phyloP scores from a whole-genome alignment of 208 protist species.

The Naegleria gruberi region DNA sequence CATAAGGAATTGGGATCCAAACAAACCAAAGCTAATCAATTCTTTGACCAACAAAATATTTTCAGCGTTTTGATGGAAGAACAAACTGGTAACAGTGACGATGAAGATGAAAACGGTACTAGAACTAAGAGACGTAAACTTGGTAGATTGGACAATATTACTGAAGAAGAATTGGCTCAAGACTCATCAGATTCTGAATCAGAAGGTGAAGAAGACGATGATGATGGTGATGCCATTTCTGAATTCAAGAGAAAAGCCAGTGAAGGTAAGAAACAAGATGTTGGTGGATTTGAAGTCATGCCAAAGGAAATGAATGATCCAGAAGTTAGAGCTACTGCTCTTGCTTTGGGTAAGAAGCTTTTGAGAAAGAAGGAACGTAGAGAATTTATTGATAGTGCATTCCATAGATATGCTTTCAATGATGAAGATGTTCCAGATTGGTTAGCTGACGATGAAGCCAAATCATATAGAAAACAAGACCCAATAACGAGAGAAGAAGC shows the following conservation, averaged over 20 bases:
- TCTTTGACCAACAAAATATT: slow-evolving; percentile 31
- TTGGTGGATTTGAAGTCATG: slow-evolving; percentile 69
- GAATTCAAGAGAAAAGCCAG: not conserved
- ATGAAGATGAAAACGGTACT: slow-evolving; percentile 65
- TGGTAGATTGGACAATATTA: not conserved
- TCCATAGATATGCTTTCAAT: slow-evolving; percentile 55
- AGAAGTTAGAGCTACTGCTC: slow-evolving; percentile 61
- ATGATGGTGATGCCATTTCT: slow-evolving; percentile 14
- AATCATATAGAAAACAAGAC: slow-evolving; percentile 34
- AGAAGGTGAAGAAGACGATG: slow-evolving; percentile 44
- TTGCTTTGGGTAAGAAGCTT: slow-evolving; percentile 73
- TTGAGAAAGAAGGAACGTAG: slow-evolving; percentile 51
- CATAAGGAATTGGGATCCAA: not conserved
- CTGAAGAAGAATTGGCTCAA: slow-evolving; percentile 40
- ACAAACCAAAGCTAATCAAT: not conserved
- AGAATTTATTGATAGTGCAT: slow-evolving; percentile 52
- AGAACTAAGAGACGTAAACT: slow-evolving; percentile 20
- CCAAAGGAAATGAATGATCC: slow-evolving; percentile 69
- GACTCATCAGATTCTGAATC: slow-evolving; percentile 50
- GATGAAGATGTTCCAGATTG: slow-evolving; percentile 48
- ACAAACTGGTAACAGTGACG: slow-evolving; percentile 66
- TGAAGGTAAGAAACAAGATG: slow-evolving; percentile 29
- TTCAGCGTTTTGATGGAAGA: slow-evolving; percentile 61
- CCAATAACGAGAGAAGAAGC: slow-evolving; percentile 73
- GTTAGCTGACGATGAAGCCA: slow-evolving; percentile 54